Evolutionary conservation across 2,329 filamentous ascomycete genomes (phyloP), one percentile per base, ranked within the genome.

Genomic region (Onygenales sp.): DNA sequence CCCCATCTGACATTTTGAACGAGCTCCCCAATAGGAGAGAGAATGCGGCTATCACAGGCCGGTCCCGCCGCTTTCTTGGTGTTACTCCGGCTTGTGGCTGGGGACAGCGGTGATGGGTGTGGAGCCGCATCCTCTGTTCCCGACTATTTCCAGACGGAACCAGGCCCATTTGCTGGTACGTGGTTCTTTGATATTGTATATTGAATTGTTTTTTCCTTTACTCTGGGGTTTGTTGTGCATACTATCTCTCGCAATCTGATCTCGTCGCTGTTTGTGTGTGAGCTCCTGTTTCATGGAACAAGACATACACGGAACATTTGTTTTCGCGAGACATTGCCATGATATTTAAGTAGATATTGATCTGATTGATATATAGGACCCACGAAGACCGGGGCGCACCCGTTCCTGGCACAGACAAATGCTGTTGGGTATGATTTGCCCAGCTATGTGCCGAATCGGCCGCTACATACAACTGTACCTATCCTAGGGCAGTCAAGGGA

Each of bases 381-480:
- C 8, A 13, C 13, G 13, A 50, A 50, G n/a, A 90, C 86, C 1
- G 87, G 86, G 11, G 72, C 70, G 53, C 75, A 85, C 31, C 81
- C 86, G 1, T 88, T 88, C 65, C 71, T 90, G 54, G 86, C 85
- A 1, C 80, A 88, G 69, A 87, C 82, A 6, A 83, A 85, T 58
- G 78, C 79, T 1, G 82, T 86, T 40, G 77, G 84, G 17, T 85
- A 86, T 57, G 65, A 71, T 14, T 76, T 81, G 7, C 79, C 71
- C 2, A 77, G 82, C 4, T 88, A 82, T 63, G 80, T 84, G 34
- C 83, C 85, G 11, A 87, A 87, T 61, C 73, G 77, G 48, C 86
- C 86, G 48, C 72, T 90, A 53, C 84, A 88, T 71, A 90, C 86
- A 1, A 79, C 81, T 37, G 74, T 85, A 17, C 84, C 86, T 0